Percentiles rank a stretch among this genome's conserved stretches.
Conservation (phyloP, 129 eudicot species). For the Helichrysum umbraculigerum region DNA sequence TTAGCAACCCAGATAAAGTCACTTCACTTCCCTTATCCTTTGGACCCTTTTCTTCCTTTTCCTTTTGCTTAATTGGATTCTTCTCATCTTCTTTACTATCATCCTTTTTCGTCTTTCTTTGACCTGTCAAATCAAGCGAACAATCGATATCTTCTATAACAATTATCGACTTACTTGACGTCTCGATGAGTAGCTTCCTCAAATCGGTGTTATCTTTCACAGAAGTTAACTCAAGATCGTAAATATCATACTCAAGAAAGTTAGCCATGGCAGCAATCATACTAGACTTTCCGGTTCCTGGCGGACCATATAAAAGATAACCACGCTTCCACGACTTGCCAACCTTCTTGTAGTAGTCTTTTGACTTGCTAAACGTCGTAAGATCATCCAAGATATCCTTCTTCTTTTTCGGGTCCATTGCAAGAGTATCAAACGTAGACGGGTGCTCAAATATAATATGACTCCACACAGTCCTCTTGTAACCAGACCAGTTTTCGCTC, state of each 20-base stretch:
- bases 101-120: constrained; percentile 43
- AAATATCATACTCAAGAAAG: constrained; percentile 53
- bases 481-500: constrained; percentile 27
- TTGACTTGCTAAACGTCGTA: constrained; percentile 34
- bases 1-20: constrained; percentile 49
- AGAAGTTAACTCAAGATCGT: constrained; percentile 53
- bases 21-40: constrained; percentile 44
- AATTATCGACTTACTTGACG: constrained; percentile 58
- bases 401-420: constrained; percentile 53
- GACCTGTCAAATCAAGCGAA: constrained; percentile 57
- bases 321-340: constrained; percentile 73
- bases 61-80: constrained; percentile 22
- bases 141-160: constrained; percentile 72
- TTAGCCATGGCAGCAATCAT: constrained; percentile 79
- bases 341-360: constrained; percentile 51
- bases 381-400: constrained; percentile 52
- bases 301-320: constrained; percentile 62
- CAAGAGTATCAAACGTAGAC: constrained; percentile 54
- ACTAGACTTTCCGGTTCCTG: constrained; percentile 75
- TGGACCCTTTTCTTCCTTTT: neutral
- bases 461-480: constrained; percentile 41
- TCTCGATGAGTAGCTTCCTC: constrained; percentile 54
- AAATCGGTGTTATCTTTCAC: constrained; percentile 59
- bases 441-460: constrained; percentile 57
- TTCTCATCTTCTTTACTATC: constrained; percentile 30